Evolutionary conservation across 176 grass and related monocot genomes (phyloP).

Genomic region (Themeda triandra): DNA sequence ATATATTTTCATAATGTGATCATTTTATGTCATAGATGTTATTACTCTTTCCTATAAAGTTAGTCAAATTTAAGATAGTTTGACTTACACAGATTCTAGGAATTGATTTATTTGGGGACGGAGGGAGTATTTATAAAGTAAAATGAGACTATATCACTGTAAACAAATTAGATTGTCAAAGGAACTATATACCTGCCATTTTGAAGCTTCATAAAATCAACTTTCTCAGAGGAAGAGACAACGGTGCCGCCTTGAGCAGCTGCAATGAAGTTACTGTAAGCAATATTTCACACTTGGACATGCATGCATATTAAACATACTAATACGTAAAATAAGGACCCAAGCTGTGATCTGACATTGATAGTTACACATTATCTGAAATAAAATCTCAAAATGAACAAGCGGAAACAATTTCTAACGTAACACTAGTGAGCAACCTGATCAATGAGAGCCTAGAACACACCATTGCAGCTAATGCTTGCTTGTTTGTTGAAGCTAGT

Average conservation of each 20-base stretch:
- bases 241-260: constrained; percentile 58
- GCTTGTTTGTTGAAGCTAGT: constrained; percentile 48
- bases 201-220: constrained; percentile 97
- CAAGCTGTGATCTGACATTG: not conserved
- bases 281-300: constrained; percentile 6
- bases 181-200: constrained; percentile 77
- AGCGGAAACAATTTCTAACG: constrained; percentile 5
- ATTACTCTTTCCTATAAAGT: too few relatives aligned
- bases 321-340: constrained; percentile 22
- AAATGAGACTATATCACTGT: not conserved
- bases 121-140: not conserved
- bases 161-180: not conserved
- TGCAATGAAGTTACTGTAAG: constrained; percentile 42
- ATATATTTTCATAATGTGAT: too few relatives aligned
- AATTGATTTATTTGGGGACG: too few relatives aligned
- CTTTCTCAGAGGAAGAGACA: constrained; percentile 58
- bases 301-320: not conserved
- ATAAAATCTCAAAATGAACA: constrained; percentile 1
- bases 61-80: too few relatives aligned
- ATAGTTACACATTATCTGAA: not conserved
- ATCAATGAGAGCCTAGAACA: constrained; percentile 73
- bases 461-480: constrained; percentile 75
- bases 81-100: too few relatives aligned
- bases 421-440: constrained; percentile 46
- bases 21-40: too few relatives aligned